Evolutionary conservation across 2,329 filamentous ascomycete species (phyloP), one percentile per base, ranked within the genome.

Genomic region (Alternaria ventricosa): DNA sequence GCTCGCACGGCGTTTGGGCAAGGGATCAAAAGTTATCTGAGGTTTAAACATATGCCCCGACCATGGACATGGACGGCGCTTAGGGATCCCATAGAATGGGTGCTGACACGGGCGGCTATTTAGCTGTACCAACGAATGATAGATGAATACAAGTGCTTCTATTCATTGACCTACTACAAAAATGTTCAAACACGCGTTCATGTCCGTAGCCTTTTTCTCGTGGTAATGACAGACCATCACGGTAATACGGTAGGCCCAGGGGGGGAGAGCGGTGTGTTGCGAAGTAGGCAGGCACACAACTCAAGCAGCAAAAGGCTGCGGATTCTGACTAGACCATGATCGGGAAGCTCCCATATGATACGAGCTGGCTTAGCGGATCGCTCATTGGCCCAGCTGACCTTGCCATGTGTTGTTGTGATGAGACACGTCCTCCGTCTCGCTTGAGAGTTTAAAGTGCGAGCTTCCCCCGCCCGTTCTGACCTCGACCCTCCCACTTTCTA

Each of bases 391-490:
- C 60, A 62, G 54, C 60, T 62, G 60, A 62, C 45, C 36, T 45
- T 33, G 46, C 54, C 56, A 62, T 61, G 63, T 61, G 58, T 69
- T 71, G 64, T 69, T 67, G 68, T 64, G 57, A 33, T 62, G 62
- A 66, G 65, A 67, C 57, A 67, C 54, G 54, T 61, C 55, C 27
- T 55, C 28, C 36, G 44, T 44, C 54, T 56, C 54, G 54, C 54
- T 56, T 33, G 54, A 23, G 41, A 56, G 36, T 45, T 25, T 63
- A 66, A 61, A 54, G 59, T 58, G 60, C 50, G 55, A 51, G 54
- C 47, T 50, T 33, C 63, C 56, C 47, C 64, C 45, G 54, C 46
- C 51, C 50, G 55, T 54, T 54, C 46, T 50, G 49, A 36, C 49
- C 49, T 58, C 53, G 55, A 56, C 50, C 61, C 57, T 64, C 60